Evolutionary conservation across 176 grass and related monocot genomes (phyloP).

Genomic region (Oryza glumipatula): DNA sequence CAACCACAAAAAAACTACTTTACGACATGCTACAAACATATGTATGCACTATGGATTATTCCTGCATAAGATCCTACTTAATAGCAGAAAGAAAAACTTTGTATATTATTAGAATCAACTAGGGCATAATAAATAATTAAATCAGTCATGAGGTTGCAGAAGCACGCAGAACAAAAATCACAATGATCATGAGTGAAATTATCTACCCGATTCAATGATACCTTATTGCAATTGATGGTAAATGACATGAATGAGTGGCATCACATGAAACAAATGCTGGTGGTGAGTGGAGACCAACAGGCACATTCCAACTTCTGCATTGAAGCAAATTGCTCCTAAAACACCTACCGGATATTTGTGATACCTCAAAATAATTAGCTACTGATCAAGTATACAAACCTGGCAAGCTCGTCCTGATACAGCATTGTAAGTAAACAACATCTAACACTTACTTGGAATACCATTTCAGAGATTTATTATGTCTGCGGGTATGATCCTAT

Average conservation of each 20-base stretch:
- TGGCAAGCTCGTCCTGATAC: neutral
- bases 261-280: slow-evolving; percentile 21
- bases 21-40: neutral
- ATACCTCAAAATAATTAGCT: neutral
- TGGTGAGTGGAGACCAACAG: neutral
- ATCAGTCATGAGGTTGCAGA: neutral
- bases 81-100: neutral
- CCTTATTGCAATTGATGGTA: neutral
- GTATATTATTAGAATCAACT: slow-evolving; percentile 18
- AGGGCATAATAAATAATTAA: neutral
- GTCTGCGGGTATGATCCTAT: neutral
- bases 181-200: slow-evolving; percentile 11
- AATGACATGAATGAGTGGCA: neutral
- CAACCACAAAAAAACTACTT: neutral
- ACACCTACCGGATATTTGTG: neutral
- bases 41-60: neutral
- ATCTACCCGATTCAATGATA: neutral
- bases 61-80: neutral
- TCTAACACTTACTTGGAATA: neutral
- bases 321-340: neutral
- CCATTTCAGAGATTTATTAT: neutral
- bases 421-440: neutral
- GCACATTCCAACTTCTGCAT: neutral
- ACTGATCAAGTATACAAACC: neutral
- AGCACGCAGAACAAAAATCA: neutral